Evolutionary conservation across 2,329 filamentous ascomycete species (phyloP), one percentile per base, ranked within the genome.

Genomic region (Onygena corvina): DNA sequence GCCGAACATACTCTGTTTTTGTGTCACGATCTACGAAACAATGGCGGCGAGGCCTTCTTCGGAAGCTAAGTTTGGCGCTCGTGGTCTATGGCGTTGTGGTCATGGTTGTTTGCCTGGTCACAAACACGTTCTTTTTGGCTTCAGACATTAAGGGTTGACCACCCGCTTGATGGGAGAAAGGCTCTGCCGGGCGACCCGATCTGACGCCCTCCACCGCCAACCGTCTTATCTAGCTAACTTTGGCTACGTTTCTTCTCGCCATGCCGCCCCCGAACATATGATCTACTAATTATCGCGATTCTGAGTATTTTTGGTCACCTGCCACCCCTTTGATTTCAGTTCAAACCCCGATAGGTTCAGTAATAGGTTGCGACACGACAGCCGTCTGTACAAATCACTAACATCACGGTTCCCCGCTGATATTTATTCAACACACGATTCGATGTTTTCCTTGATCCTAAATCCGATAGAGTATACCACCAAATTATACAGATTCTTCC

Each of bases 81-180:
- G 83, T 85, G 5, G 72, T 88, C 6, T 98, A 98, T 61, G 92
- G 92, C 16, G 57, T 86, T 6, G 68, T 84, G 45, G 88, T 98
- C 48, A 96, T 98, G 92, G 70, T 86, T 23, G 81, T 90, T 44
- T 96, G 89, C 63, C 68, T 98, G 58, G 71, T 79, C 36, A 87
- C 88, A 61, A 96, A 96, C 64, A 80, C 84, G 11, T 84, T 94
- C 59, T 88, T 92, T 58, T 74, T 79, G 46, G 76, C 74, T 49
- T 74, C 75, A 50, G 79, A 84, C 21, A 27, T 42, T 0, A 42
- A 42, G 21, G 38, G 38, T 14, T 42, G n/a, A n/a, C n/a, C n/a
- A n/a, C n/a, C n/a, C n/a, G n/a, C n/a, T n/a, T n/a, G n/a, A n/a
- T n/a, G n/a, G n/a, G n/a, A n/a, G n/a, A n/a, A n/a, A n/a, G n/a